phyloP scores from a whole-genome alignment of 805 yeast species.

The Ogataea sp. region DNA sequence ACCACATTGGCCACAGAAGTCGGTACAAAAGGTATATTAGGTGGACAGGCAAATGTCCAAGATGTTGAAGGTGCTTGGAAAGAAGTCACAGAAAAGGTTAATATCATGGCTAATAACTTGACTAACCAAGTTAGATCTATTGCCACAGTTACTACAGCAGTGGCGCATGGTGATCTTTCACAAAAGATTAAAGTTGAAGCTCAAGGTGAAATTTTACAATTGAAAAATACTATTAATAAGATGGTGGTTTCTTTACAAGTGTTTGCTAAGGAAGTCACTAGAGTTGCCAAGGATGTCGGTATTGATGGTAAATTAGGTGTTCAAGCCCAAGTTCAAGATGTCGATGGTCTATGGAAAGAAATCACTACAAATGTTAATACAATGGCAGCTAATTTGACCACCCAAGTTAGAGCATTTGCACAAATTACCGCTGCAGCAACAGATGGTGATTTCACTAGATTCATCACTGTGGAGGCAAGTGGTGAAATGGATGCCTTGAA shows the following conservation, averaged over 20 bases:
- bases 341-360: slow-evolving; percentile 88
- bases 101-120: slow-evolving; percentile 79
- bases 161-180: slow-evolving; percentile 81
- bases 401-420: slow-evolving; percentile 90
- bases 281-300: slow-evolving; percentile 90
- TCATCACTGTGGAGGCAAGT: slow-evolving; percentile 83
- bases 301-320: slow-evolving; percentile 89
- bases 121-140: slow-evolving; percentile 86
- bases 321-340: slow-evolving; percentile 85
- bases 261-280: slow-evolving; percentile 80
- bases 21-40: slow-evolving; percentile 75
- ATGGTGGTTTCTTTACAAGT: slow-evolving; percentile 89
- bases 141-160: slow-evolving; percentile 87
- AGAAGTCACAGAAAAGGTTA: slow-evolving; percentile 80
- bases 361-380: slow-evolving; percentile 87
- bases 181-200: slow-evolving; percentile 86
- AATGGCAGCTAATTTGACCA: slow-evolving; percentile 89
- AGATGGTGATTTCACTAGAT: slow-evolving; percentile 85
- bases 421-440: slow-evolving; percentile 93
- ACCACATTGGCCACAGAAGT: slow-evolving; percentile 85
- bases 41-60: slow-evolving; percentile 82
- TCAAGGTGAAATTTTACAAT: slow-evolving; percentile 81
- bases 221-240: slow-evolving; percentile 80
- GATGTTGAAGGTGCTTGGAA: slow-evolving; percentile 90
- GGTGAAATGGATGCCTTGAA: slow-evolving; percentile 82